phyloP scores from a whole-genome alignment of 2,329 filamentous ascomycete species.

The Pleomassaria siparia region DNA sequence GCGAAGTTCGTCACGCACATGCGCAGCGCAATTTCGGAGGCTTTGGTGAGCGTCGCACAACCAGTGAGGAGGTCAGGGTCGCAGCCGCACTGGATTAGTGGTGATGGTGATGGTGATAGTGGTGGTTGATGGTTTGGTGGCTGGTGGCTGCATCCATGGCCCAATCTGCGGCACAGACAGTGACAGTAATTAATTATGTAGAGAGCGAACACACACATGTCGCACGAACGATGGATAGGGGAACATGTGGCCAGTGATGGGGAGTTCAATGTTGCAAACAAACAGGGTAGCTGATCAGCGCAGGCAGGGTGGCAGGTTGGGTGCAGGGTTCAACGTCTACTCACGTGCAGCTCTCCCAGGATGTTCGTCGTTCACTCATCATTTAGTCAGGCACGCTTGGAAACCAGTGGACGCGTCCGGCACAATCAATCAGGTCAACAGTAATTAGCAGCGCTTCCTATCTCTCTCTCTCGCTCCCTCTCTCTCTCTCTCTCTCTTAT shows the following conservation, averaged over 20 bases:
- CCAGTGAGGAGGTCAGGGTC: not conserved
- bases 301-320: not conserved
- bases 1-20: slow-evolving; percentile 19
- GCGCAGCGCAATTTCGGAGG: slow-evolving; percentile 18
- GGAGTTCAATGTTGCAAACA: not conserved
- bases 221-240: not conserved
- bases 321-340: not conserved
- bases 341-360: no score
- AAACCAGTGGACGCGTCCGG: slow-evolving; percentile 3
- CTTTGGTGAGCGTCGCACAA: not conserved
- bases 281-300: slow-evolving; percentile 2
- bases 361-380: not conserved
- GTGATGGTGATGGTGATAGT: no score
- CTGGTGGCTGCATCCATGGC: no score
- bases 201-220: slow-evolving; percentile 2
- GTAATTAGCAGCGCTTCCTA: not conserved
- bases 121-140: no score
- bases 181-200: no score
- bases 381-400: not conserved
- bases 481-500: not conserved
- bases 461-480: not conserved
- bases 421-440: not conserved
- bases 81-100: not conserved
- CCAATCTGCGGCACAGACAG: no score
- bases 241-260: not conserved